Evolutionary conservation across 2,329 filamentous ascomycete genomes (phyloP).

Genomic region (Colletotrichum trifolii): DNA sequence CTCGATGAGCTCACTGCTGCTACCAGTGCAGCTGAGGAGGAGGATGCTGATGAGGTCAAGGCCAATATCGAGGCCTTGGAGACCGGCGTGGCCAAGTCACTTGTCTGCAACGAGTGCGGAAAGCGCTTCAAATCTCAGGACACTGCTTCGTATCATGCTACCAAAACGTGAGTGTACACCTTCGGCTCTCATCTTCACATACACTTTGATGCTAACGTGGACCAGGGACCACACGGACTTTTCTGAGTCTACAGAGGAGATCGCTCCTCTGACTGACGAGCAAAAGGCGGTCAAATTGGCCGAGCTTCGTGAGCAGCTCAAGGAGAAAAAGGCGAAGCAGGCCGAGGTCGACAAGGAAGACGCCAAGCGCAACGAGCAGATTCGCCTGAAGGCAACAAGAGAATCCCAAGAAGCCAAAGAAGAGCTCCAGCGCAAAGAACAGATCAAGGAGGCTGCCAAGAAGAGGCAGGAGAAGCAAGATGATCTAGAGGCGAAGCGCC

Average conservation of each 20-base stretch:
- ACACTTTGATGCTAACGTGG: constrained; percentile 27
- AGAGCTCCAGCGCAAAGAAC: constrained; percentile 86
- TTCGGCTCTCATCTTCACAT: neutral
- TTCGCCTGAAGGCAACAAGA: constrained; percentile 87
- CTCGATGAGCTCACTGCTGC: constrained; percentile 80
- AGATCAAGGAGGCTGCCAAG: constrained; percentile 87
- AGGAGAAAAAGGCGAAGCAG: constrained; percentile 76
- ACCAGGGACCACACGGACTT: constrained; percentile 88
- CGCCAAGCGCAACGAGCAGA: constrained; percentile 86
- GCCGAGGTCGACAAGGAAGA: constrained; percentile 82
- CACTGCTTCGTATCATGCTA: constrained; percentile 89
- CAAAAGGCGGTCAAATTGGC: constrained; percentile 85
- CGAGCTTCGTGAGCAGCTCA: constrained; percentile 78
- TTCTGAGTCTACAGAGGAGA: constrained; percentile 90
- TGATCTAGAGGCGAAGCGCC: constrained; percentile 86
- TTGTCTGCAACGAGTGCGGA: constrained; percentile 94
- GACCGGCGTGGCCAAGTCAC: constrained; percentile 79
- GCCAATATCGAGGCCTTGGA: constrained; percentile 74
- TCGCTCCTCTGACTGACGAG: constrained; percentile 89
- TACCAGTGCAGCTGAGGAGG: constrained; percentile 48
- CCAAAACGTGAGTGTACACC: constrained; percentile 73
- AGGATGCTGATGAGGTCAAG: constrained; percentile 60
- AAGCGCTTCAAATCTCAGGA: constrained; percentile 87
- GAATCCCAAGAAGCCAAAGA: constrained; percentile 92
- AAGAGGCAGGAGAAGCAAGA: constrained; percentile 90